A percentile compares a stretch with the other conserved stretches of the same genome.
phyloP scores from a whole-genome alignment of 768 basidiomycete species.

The Leucosporidium yakuticum region DNA sequence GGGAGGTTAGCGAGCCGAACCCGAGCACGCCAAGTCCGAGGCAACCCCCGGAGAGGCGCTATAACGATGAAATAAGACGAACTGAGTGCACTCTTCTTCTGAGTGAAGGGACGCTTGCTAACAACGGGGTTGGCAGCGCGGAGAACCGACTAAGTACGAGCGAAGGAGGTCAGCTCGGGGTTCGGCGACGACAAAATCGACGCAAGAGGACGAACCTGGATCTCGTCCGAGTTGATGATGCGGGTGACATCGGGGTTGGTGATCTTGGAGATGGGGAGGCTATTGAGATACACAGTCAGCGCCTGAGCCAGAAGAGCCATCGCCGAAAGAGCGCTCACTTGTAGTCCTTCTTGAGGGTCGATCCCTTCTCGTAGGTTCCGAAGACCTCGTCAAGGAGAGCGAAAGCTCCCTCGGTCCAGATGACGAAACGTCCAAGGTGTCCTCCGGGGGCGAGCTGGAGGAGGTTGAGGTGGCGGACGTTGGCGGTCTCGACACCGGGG shows the following conservation, averaged over 20 bases:
- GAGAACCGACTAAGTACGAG: conserved; percentile 59
- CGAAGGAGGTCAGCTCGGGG: conserved; percentile 62
- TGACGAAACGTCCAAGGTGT: conserved; percentile 95
- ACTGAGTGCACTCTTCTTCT: conserved; percentile 76
- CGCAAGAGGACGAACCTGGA: conserved; percentile 52
- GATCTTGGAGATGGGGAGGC: conserved; percentile 93
- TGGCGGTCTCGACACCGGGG: conserved; percentile 95
- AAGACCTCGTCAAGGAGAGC: conserved; percentile 86
- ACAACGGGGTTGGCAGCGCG: conserved; percentile 77
- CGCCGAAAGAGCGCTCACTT: conserved; percentile 49
- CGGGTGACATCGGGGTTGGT: conserved; percentile 93
- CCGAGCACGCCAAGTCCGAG: conserved; percentile 40
- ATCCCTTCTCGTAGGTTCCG: conserved; percentile 86
- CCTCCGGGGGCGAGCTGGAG: conserved; percentile 99
- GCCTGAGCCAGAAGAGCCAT: background rate
- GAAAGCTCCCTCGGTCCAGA: conserved; percentile 98
- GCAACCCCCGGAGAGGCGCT: conserved; percentile 5
- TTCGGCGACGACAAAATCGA: conserved; percentile 72
- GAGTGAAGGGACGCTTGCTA: conserved; percentile 92
- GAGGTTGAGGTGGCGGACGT: conserved; percentile 87
- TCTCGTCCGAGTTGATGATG: conserved; percentile 96
- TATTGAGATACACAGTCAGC: conserved; percentile 40
- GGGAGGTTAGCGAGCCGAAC: no score
- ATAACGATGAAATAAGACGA: conserved; percentile 13
- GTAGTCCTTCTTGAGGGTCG: conserved; percentile 82